These are phyloP conservation scores for Angophora floribunda DNA, from an alignment of 345 rosid species.

Conservation along the genomic window DNA sequence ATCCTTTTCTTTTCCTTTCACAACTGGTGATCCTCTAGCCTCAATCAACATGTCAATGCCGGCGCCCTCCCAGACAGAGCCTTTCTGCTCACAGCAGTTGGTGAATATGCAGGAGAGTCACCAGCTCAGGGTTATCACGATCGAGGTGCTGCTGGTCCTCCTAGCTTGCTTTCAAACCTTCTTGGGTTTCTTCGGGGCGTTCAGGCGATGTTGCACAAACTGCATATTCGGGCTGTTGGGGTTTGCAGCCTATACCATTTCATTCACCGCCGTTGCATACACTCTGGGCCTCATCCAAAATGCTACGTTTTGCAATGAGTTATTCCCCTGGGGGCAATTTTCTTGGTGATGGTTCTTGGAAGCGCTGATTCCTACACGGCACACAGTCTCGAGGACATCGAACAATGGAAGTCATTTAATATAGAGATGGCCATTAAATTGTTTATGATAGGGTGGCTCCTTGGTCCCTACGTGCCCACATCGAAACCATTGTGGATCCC, in stretches of 20 bases:
- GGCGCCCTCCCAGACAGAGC: background rate
- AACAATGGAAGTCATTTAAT: background rate
- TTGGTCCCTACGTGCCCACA: fast-evolving
- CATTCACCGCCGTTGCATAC: background rate
- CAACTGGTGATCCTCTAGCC: background rate
- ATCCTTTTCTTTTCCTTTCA: background rate
- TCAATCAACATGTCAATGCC: background rate
- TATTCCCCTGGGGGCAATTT: background rate
- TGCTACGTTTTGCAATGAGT: fast-evolving
- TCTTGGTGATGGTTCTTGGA: background rate
- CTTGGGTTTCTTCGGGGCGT: background rate
- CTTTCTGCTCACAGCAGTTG: fast-evolving
- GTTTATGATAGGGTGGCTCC: fast-evolving
- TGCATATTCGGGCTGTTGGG: fast-evolving
- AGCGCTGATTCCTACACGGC: background rate
- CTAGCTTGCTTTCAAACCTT: background rate
- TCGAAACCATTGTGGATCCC: fast-evolving
- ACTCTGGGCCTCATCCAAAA: background rate
- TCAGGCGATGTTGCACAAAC: background rate
- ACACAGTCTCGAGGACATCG: background rate
- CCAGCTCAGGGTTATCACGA: fast-evolving
- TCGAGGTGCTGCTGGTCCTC: background rate
- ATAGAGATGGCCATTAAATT: fast-evolving
- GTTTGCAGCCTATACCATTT: background rate
- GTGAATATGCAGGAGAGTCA: background rate